Evolutionary conservation across 768 basidiomycete species (phyloP), one percentile per base, ranked within the genome.

Genomic region (Lepiota subincarnata): DNA sequence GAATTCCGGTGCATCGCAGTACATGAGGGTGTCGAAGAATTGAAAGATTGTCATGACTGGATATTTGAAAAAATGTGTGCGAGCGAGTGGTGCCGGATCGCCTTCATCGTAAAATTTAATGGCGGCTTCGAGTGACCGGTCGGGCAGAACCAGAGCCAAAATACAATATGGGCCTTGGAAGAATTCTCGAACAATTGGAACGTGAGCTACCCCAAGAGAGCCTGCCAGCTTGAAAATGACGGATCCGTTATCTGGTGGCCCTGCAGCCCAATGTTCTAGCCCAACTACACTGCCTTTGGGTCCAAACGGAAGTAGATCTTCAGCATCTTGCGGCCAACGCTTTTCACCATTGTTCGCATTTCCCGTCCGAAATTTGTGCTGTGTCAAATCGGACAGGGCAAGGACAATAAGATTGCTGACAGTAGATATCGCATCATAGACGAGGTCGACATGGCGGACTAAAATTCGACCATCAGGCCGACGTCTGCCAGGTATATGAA

Each of bases 221-320:
- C 54, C 54, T 2, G 43, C 45, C 36, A 59, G 50, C 10, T 55
- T 56, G 50, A 55, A 59, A 13, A 59, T 28, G 39, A 34, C 38
- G 50, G 44, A 51, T 38, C 57, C 54, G n/a, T 28, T 6, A 1
- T 55, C 46, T 6, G 50, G 16, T 36, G 11, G 36, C 24, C 24
- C 24, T 38, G 42, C 42, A 7, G 52, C 50, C 57, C 57, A 55
- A 41, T 22, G 50, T 13, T 55, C 43, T 18, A 59, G 50, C 13
- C 54, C 45, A 18, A 8, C 22, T 8, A 59, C 24, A 13, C 55
- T 26, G 24, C 40, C 40, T 39, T 59, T 37, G 24, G 55, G 54
- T 13, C 57, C 57, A 26, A 16, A 40, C n/a, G 57, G 57, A 52
- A 59, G 50, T 6, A 59, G 43, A 47, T 59, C 57, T 3, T 55